Evolutionary conservation across 805 yeast species (phyloP), one percentile per base, ranked within the genome.

Genomic region (Candida berthetii): DNA sequence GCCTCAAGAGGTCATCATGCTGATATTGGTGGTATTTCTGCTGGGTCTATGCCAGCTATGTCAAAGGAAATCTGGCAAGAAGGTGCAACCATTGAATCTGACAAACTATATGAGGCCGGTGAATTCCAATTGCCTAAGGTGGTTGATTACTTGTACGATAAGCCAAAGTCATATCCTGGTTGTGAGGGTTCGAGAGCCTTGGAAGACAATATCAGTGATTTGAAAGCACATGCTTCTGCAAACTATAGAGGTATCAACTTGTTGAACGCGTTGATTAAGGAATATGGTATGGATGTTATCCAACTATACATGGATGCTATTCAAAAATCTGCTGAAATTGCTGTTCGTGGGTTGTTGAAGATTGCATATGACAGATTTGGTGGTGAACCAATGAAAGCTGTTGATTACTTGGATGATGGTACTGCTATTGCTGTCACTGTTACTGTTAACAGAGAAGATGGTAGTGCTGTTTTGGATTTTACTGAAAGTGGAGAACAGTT

Each of bases 1-100:
- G 82, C 82, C 4, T 68, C 80, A 2, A 61, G 82, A 45, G 82
- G 80, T 4, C 82, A 77, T 55, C 83, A 77, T 56, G 76, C 82
- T 19, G 82, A 77, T 47, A 76, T 77, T 50, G 82, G 82, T 33
- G 76, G 80, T n/a, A 68, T 76, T 38, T 65, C 76, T 37, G 78
- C 81, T 8, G 81, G 81, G 3, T 69, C 78, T 1, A 74, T 72
- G 65, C 74, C 80, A 18, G 72, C 82, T 3, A 63, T 74, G 50
- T 76, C 82, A 13, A 72, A 70, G 48, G 66, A 70, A 31, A 64
- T 77, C 32, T 69, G 58, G 45, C 76, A 76, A 45, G 83, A 77
- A 55, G 83, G 82, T 42, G 81, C 75, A 2, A 67, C 74, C 18
- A 73, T 76, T 37, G 68, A 68, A 42, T 64, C 78, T 11, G 76